Evolutionary conservation across 768 basidiomycete genomes (phyloP).

Genomic region (Gautieria morchelliformis): DNA sequence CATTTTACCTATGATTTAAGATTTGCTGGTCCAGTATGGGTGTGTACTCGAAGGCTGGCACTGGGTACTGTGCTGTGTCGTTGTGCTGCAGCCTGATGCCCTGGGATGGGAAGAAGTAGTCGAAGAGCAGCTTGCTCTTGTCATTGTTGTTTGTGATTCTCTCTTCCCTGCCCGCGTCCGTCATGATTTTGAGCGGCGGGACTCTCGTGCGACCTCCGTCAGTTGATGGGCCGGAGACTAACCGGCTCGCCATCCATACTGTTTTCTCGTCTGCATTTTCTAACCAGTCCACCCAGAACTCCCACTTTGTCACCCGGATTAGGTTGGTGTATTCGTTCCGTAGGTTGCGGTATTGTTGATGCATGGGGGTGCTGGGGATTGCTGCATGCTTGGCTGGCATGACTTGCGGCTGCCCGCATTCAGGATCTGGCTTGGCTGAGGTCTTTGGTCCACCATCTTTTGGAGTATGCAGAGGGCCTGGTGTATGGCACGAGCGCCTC

Average conservation of each 20-base stretch:
- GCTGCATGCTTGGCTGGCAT: too few relatives aligned
- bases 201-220: slow-evolving; percentile 13
- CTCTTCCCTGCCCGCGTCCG: background rate
- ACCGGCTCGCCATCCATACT: background rate
- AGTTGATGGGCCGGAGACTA: background rate
- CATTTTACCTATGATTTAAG: too few relatives aligned
- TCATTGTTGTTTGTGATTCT: slow-evolving; percentile 8
- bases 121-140: slow-evolving; percentile 14
- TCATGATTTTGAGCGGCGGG: too few relatives aligned
- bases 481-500: too few relatives aligned
- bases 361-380: background rate
- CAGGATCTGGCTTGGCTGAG: too few relatives aligned
- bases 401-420: too few relatives aligned
- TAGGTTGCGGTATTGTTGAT: too few relatives aligned
- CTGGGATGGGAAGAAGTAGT: slow-evolving; percentile 18
- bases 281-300: too few relatives aligned
- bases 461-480: too few relatives aligned
- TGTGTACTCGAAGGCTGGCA: slow-evolving; percentile 6
- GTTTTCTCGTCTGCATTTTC: background rate
- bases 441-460: too few relatives aligned
- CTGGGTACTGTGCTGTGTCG: too few relatives aligned
- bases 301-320: background rate
- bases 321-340: background rate
- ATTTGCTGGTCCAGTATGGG: too few relatives aligned
- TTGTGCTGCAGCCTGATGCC: background rate